Evolutionary conservation across 2,329 filamentous ascomycete species (phyloP).

Genomic region (Leptodontidium sp.): DNA sequence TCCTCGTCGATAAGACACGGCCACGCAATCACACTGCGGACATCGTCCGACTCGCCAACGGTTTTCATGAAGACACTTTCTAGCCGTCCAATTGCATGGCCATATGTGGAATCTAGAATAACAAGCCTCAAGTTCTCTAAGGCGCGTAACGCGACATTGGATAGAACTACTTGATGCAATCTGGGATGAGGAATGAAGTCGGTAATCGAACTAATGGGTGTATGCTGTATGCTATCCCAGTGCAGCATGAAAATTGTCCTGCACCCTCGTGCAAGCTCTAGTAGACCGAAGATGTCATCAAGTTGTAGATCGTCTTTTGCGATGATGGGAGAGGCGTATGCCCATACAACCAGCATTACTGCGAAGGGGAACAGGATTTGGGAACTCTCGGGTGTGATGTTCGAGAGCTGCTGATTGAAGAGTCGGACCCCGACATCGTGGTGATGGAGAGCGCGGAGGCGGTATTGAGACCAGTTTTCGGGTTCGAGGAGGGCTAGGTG

Average conservation of each 20-base stretch:
- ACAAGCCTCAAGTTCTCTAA: not conserved
- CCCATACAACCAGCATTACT: conserved; percentile 13
- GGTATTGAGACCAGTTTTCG: not conserved
- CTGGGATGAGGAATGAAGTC: not conserved
- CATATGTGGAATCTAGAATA: not conserved
- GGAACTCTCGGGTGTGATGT: not conserved
- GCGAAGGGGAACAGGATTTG: conserved; percentile 11
- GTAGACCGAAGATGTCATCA: conserved; percentile 2
- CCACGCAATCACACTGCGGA: not conserved
- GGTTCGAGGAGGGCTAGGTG: conserved; percentile 10
- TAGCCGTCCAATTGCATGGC: not conserved
- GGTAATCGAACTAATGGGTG: conserved; percentile 2
- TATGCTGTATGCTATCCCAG: conserved; percentile 5
- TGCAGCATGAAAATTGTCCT: conserved; percentile 13
- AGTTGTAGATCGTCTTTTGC: not conserved
- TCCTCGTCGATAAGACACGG: conserved; percentile 12
- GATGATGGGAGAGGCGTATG: conserved; percentile 4
- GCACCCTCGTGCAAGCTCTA: conserved; percentile 11
- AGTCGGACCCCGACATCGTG: conserved; percentile 11
- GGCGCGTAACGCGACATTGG: not conserved
- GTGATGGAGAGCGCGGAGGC: conserved; percentile 14
- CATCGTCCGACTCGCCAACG: not conserved
- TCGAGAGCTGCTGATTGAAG: conserved; percentile 9
- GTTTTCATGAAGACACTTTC: conserved; percentile 1
- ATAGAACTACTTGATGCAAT: not conserved